Conservation (phyloP, 352 stramenopile genomes). For the Globisporangium solare region DNA sequence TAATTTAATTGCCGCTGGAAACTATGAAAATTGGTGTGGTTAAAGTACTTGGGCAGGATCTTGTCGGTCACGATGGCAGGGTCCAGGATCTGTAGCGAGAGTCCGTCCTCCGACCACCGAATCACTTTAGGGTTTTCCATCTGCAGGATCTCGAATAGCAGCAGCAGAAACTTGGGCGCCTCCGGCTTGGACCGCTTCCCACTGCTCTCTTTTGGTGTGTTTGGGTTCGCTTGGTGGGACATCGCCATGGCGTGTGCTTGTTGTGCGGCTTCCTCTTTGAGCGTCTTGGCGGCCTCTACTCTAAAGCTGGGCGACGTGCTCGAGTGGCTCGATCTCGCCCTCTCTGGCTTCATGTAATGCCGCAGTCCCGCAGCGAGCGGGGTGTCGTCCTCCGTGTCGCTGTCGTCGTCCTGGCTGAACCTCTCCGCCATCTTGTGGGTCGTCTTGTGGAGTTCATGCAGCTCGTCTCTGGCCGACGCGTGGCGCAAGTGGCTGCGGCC, state of each 20-base stretch:
- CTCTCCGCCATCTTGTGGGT: slow-evolving; percentile 3
- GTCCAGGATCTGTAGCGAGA: slow-evolving; percentile 48
- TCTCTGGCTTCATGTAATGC: slow-evolving; percentile 13
- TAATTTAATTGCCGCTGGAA: slow-evolving; percentile 89
- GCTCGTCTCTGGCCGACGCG: neutral
- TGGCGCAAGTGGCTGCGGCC: slow-evolving; percentile 4
- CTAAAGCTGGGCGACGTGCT: slow-evolving; percentile 1
- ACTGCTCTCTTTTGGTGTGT: slow-evolving; percentile 1
- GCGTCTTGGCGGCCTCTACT: slow-evolving; percentile 1
- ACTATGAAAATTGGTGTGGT: slow-evolving; percentile 87
- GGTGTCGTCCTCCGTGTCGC: slow-evolving; percentile 13
- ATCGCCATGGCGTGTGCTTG: neutral
- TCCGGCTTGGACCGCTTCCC: slow-evolving; percentile 32
- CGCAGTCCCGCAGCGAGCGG: slow-evolving; percentile 10
- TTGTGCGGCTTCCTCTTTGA: neutral
- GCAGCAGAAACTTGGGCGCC: slow-evolving; percentile 46
- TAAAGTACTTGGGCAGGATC: slow-evolving; percentile 88
- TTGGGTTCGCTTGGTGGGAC: neutral
- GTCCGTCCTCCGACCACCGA: slow-evolving; percentile 41
- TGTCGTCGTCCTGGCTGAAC: slow-evolving; percentile 6
- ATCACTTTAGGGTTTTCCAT: slow-evolving; percentile 44
- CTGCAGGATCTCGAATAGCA: slow-evolving; percentile 54
- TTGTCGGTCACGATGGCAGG: slow-evolving; percentile 45
- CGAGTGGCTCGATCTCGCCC: neutral
- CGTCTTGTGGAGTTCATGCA: neutral